Percentiles rank a stretch among this genome's conserved stretches.
These are phyloP conservation scores for Pythium apleroticum DNA, from an alignment of 352 stramenopile species.

Conservation along the genomic window DNA sequence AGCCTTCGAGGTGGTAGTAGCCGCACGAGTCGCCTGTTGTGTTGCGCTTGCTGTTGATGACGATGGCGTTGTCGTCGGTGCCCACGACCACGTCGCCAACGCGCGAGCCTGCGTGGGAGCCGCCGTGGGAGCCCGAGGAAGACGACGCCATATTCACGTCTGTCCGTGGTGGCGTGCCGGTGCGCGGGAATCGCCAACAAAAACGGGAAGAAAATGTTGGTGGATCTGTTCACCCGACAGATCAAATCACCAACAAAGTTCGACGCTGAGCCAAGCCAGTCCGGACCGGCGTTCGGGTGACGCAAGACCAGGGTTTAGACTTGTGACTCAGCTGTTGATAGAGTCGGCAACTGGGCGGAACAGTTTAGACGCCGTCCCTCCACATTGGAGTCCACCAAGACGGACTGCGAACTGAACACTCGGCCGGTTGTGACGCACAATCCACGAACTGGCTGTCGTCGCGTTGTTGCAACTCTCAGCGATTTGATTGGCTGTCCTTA, in stretches of 20 bases:
- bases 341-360: background rate
- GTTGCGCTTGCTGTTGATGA: constrained; percentile 43
- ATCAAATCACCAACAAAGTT: background rate
- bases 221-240: background rate
- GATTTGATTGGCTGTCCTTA: background rate
- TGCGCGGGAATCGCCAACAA: constrained; percentile 2
- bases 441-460: background rate
- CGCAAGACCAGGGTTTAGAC: background rate
- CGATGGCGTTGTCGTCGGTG: constrained; percentile 14
- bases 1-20: constrained; percentile 48
- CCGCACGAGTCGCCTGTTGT: constrained; percentile 54
- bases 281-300: background rate
- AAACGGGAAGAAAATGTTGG: background rate
- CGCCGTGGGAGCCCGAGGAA: constrained; percentile 19
- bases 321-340: background rate
- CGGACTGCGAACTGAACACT: constrained; percentile 1
- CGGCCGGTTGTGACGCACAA: background rate
- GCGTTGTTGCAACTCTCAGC: background rate
- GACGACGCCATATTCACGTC: background rate
- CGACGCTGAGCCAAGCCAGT: background rate
- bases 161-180: no score
- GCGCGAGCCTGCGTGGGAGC: background rate
- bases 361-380: no score
- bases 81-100: background rate
- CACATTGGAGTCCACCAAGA: background rate